Base-by-base conservation (phyloP, 176 grass and related monocot species). In the Chloris gayana region DNA sequence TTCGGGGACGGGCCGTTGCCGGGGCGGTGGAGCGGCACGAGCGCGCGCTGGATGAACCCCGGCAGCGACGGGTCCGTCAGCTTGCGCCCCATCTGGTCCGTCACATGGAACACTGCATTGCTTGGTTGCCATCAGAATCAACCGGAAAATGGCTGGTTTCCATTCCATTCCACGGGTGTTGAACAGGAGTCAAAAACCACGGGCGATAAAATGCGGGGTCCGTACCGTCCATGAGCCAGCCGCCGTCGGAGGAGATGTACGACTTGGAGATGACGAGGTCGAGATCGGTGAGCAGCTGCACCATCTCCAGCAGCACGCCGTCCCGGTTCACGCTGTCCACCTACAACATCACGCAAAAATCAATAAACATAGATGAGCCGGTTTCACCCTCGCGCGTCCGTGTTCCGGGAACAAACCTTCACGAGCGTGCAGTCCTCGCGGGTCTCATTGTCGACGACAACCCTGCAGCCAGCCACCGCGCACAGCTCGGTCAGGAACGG, bases 211-310 rank as follows among this genome's bases (percentile, higher is more conserved):
- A 65, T 51, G 61, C 32, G 0, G 1, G 19, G 60, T 44, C 10
- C 74, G 44, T 73, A 77, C 92, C 92, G 21, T 94, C 92, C 92
- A 94, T 94, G 77, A 94, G 83, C 92, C 92, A 94, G 51, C 86
- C 88, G 45, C 92, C 92, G 73, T 94, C 92, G 69, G 92, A 91
- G 49, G 92, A 94, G 86, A 94, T 94, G 86, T 89, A 94, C 41
- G 92, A 91, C 42, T 94, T 94, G 89, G 74, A 94, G 86, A 94
- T 94, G 77, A 91, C 47, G 78, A 94, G 92, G 84, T 94, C 92
- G 57, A 94, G 92, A 19, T 94, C 92, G 37, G 89, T 94, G 39
- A 94, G 86, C 27, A 91, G 83, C 86, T 91, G 92, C 65, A 94
- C 92, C 92, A 94, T 94, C 80, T 94, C 89, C 41, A 94, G 81